phyloP scores from a whole-genome alignment of 2,329 filamentous ascomycete genomes.

The Aspergillus japonicus region DNA sequence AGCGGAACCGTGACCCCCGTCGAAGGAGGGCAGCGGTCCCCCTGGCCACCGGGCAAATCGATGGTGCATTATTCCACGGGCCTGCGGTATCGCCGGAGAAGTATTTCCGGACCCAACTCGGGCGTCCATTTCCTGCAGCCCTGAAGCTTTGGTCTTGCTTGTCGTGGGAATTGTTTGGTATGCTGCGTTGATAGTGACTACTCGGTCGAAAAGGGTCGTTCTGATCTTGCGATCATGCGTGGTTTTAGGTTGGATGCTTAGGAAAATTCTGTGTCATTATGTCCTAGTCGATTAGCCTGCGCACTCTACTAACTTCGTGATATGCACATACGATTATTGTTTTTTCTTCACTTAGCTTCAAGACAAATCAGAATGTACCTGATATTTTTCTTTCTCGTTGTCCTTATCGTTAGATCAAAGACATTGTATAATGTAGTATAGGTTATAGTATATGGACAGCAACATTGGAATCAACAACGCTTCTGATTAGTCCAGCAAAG shows the following conservation, averaged over 20 bases:
- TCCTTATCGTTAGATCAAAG: not conserved
- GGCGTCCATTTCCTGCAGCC: not conserved
- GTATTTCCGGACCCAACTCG: slow-evolving; percentile 6
- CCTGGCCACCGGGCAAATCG: not conserved
- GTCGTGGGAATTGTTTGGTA: no score
- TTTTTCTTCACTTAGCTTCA: not conserved
- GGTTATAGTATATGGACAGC: not conserved
- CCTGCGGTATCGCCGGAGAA: not conserved
- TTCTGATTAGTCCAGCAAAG: not conserved
- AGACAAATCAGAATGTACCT: not conserved
- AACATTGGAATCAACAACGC: not conserved
- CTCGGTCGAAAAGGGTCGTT: no score
- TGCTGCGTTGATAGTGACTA: no score
- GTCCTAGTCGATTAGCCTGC: no score
- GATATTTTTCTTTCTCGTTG: not conserved
- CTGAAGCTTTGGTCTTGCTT: not conserved
- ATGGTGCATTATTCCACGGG: slow-evolving; percentile 4
- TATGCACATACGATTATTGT: not conserved
- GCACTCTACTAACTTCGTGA: no score
- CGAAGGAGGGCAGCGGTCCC: not conserved
- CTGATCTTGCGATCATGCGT: no score
- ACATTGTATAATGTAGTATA: not conserved
- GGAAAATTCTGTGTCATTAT: no score
- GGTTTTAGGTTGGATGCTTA: no score
- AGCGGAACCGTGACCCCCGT: slow-evolving; percentile 1